phyloP scores from a whole-genome alignment of 2,329 filamentous ascomycete genomes.

The Byssoonygena ceratinophila region DNA sequence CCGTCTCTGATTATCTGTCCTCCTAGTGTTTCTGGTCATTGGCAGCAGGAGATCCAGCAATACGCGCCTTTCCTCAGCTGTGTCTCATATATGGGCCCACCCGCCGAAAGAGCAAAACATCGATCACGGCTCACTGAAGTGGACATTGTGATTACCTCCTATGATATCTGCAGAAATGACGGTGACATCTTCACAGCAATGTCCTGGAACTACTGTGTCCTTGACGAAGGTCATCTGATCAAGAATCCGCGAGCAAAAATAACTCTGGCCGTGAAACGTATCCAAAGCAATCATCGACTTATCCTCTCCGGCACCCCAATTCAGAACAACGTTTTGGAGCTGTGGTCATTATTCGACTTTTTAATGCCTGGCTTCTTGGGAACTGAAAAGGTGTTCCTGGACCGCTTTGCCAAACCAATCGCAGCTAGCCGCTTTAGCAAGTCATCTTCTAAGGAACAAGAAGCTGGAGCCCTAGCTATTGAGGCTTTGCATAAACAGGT shows the following conservation, averaged over 20 bases:
- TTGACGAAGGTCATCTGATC: constrained; percentile 96
- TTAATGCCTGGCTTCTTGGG: constrained; percentile 97
- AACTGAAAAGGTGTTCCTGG: constrained; percentile 91
- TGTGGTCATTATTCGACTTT: constrained; percentile 98
- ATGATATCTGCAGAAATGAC: constrained; percentile 95
- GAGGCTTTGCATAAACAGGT: constrained; percentile 99
- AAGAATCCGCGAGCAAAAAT: constrained; percentile 98
- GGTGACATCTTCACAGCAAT: constrained; percentile 70
- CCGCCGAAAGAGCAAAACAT: constrained; percentile 63
- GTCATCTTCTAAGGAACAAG: constrained; percentile 95
- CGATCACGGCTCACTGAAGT: constrained; percentile 60
- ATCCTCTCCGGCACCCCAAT: constrained; percentile 96
- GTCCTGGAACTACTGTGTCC: constrained; percentile 93
- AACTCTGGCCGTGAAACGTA: constrained; percentile 78
- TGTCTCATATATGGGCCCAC: constrained; percentile 82
- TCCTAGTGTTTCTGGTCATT: constrained; percentile 90
- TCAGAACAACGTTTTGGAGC: constrained; percentile 91
- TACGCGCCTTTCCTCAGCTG: constrained; percentile 91
- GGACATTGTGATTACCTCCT: constrained; percentile 93
- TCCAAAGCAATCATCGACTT: constrained; percentile 83
- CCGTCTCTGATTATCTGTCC: constrained; percentile 94
- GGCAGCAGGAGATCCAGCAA: constrained; percentile 93
- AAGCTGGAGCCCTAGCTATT: constrained; percentile 88
- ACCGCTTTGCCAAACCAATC: constrained; percentile 90
- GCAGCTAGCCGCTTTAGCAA: constrained; percentile 91